Percentiles rank a stretch among this genome's conserved stretches.
phyloP scores from a whole-genome alignment of 2,329 filamentous ascomycete genomes.

The Arachnopeziza araneosa region DNA sequence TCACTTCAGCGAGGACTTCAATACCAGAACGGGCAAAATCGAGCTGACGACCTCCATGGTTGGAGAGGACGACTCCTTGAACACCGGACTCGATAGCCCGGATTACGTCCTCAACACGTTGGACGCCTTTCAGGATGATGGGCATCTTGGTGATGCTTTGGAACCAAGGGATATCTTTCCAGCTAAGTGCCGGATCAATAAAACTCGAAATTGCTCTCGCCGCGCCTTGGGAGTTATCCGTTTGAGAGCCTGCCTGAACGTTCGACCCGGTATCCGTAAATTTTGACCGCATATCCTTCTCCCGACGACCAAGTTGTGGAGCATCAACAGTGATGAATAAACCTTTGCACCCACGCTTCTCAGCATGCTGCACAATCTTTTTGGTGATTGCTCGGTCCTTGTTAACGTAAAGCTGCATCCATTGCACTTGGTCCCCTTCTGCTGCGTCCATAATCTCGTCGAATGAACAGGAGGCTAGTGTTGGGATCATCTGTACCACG shows the following conservation, averaged over 20 bases:
- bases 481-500: constrained; percentile 97
- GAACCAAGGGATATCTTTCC: constrained; percentile 96
- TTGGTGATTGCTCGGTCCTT: constrained; percentile 88
- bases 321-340: constrained; percentile 99
- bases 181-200: constrained; percentile 89
- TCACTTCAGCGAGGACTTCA: constrained; percentile 87
- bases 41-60: constrained; percentile 91
- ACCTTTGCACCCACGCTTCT: constrained; percentile 84
- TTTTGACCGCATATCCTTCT: constrained; percentile 97
- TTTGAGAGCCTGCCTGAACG: constrained; percentile 69
- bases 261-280: constrained; percentile 78
- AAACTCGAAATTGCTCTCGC: constrained; percentile 93
- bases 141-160: constrained; percentile 85
- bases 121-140: constrained; percentile 93
- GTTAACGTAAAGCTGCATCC: constrained; percentile 95
- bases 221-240: constrained; percentile 86
- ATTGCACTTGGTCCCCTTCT: constrained; percentile 77
- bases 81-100: constrained; percentile 76
- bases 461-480: constrained; percentile 91
- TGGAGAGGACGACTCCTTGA: constrained; percentile 87
- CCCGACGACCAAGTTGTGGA: constrained; percentile 85
- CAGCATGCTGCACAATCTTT: constrained; percentile 86
- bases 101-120: constrained; percentile 91
- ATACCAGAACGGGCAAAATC: constrained; percentile 86
- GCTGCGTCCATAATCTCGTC: constrained; percentile 92